These are phyloP conservation scores for Austroboletus eburneus DNA, from an alignment of 768 basidiomycete genomes.

Conservation along the genomic window DNA sequence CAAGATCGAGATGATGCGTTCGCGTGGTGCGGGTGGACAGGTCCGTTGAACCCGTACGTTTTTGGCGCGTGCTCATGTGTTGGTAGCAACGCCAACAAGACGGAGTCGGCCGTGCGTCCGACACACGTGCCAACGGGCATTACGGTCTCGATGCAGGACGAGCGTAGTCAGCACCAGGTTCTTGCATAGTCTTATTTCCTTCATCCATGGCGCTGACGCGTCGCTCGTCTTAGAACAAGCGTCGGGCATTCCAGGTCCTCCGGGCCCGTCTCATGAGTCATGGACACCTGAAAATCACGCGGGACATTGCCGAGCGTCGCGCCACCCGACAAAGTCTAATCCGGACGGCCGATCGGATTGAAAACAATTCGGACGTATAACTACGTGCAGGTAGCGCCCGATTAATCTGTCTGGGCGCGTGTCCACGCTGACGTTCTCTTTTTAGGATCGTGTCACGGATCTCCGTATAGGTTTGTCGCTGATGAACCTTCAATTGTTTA, in stretches of 20 bases:
- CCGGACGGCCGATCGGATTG: constrained; percentile 78
- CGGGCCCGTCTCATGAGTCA: constrained; percentile 82
- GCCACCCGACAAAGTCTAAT: constrained; percentile 70
- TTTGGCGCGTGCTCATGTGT: background rate
- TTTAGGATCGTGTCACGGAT: constrained; percentile 86
- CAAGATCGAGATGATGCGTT: constrained; percentile 89
- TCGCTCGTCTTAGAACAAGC: constrained; percentile 62
- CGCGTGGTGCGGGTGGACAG: constrained; percentile 96
- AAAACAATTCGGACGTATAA: constrained; percentile 97
- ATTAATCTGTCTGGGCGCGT: background rate
- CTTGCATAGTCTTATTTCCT: too few relatives aligned
- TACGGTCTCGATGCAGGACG: constrained; percentile 97
- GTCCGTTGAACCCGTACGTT: constrained; percentile 40
- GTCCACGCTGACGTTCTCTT: background rate
- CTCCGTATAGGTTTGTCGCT: constrained; percentile 80
- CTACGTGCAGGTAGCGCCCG: constrained; percentile 82
- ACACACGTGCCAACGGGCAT: constrained; percentile 93
- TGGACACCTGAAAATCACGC: constrained; percentile 66
- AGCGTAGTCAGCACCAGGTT: constrained; percentile 92
- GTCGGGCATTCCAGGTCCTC: constrained; percentile 90
- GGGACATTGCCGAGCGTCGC: constrained; percentile 67
- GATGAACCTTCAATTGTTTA: constrained; percentile 57
- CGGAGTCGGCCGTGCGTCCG: constrained; percentile 93
- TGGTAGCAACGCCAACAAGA: constrained; percentile 95
- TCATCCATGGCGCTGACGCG: background rate